Base-by-base conservation (phyloP, 2,329 filamentous ascomycete genomes). In the Trichoderma aggressivum region DNA sequence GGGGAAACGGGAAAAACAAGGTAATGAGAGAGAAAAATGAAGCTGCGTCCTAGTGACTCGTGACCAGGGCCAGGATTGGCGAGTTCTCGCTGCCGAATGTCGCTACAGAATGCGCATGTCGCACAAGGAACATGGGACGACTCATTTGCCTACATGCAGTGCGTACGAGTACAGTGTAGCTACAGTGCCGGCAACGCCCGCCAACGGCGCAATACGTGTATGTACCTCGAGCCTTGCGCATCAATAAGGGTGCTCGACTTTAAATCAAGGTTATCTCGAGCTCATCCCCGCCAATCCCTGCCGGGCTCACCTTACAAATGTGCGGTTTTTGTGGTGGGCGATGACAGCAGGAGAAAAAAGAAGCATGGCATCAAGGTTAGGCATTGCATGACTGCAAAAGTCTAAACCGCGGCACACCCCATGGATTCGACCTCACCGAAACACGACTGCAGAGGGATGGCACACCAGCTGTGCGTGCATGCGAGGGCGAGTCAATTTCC, bases 191-290 rank as follows among this genome's bases (percentile, higher is more conserved):
- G 50, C 24, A 30, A 21, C 56, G 43, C 24, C 60, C 39, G 60
- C 60, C 60, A 50, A 16, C 16, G 21, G 26, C 47, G 32, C 24
- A 39, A 39, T 12, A 43, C 50, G 32, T n/a, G 60, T 39, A 39
- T 16, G 26, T 28, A 28, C 30, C 34, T 39, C 21, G 34, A 39
- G 12, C 58, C 34, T 10, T 30, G 18, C 36, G 56, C 56, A 59
- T 34, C 26, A 32, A 58, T 63, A 63, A 63, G 39, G 36, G 36
- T 50, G 32, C 63, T 58, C 32, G 50, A 59, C 53, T 47, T n/a
- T 67, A 67, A 67, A 67, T 67, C 64, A 67, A 67, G 64, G 53
- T 67, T 67, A 67, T 67, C 64, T 67, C 53, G 36, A 18, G 36
- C 12, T 47, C 26, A 28, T 32, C 55, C 53, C 64, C 64, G 21